Evolutionary conservation across 2,329 filamentous ascomycete species (phyloP), one percentile per base, ranked within the genome.

Genomic region (Pseudophaeomoniella oleicola): DNA sequence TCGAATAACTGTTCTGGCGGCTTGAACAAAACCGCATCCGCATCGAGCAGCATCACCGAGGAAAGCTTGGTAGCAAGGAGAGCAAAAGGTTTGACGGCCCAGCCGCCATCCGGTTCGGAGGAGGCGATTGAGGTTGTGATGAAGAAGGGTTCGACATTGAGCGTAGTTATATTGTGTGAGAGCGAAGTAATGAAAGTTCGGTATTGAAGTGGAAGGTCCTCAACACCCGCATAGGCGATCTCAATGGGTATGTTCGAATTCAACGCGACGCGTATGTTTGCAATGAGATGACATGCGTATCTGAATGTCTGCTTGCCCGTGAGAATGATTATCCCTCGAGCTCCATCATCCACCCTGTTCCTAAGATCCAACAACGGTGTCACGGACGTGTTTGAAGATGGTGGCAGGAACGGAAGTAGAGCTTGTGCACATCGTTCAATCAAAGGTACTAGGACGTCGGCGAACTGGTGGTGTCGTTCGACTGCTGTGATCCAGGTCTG

Each of bases 141-240:
- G 30, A 43, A 46, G 34, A 37, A 33, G 16, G 39, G 30, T 6
- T 35, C 32, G 15, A 46, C 34, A 32, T 46, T 39, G 16, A 44
- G 17, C 13, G 22, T 39, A 32, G 40, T 37, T 30, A 45, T 39
- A 29, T 44, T 37, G 6, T 35, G 22, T n/a, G 22, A 27, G 11
- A 15, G 41, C 9, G 43, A 31, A 14, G 33, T 14, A 22, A 5
- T 31, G 13, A 44, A 16, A 5, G 30, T 32, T 16, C 42, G 42
- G 14, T 37, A 22, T 5, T 19, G 4, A 18, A 13, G 27, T 5
- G 43, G 39, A n/a, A 45, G 36, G 32, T 46, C 45, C 5, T 37
- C 19, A 18, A 46, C 42, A 9, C 45, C 45, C 4, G 42, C 41
- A 32, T 46, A 48, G 3, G 45, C 42, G 17, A 48, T 45, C 33